Conservation (phyloP, 345 rosid genomes). For the Acer yangbiense region DNA sequence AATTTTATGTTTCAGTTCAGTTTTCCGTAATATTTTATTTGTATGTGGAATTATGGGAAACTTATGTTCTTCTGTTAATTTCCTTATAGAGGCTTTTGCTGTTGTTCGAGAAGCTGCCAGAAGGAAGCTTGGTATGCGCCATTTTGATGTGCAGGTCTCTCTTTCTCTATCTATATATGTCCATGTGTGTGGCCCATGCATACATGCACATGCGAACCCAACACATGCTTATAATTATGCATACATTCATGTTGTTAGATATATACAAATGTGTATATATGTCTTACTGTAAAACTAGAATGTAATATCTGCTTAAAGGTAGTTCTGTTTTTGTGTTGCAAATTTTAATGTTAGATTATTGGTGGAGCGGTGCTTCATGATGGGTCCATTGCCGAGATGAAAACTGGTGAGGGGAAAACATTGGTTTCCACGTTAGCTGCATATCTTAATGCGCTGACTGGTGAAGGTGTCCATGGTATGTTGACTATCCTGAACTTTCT, state of each 20-base stretch:
- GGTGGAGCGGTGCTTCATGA: conserved; percentile 99
- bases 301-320: conserved; percentile 12
- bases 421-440: conserved; percentile 97
- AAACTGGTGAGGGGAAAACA: conserved; percentile 97
- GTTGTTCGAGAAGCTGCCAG: conserved; percentile 97
- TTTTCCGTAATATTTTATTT: not conserved
- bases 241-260: not conserved
- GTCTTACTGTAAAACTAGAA: not conserved
- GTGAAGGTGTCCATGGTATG: conserved; percentile 97
- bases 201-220: not conserved
- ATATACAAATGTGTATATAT: not conserved
- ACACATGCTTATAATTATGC: not conserved
- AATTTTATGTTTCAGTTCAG: conserved; percentile 7
- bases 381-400: conserved; percentile 97
- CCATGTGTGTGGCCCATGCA: not conserved
- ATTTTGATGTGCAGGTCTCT: conserved; percentile 95
- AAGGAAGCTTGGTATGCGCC: conserved; percentile 99
- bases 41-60: not conserved
- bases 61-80: conserved; percentile 2
- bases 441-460: conserved; percentile 87
- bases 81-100: conserved; percentile 74
- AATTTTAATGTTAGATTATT: conserved; percentile 60
- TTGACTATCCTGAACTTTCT: conserved; percentile 21
- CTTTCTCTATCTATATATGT: not conserved
- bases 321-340: conserved; percentile 15